Conservation (phyloP, 2,329 filamentous ascomycete species). For the Pseudocercospora crystallina region DNA sequence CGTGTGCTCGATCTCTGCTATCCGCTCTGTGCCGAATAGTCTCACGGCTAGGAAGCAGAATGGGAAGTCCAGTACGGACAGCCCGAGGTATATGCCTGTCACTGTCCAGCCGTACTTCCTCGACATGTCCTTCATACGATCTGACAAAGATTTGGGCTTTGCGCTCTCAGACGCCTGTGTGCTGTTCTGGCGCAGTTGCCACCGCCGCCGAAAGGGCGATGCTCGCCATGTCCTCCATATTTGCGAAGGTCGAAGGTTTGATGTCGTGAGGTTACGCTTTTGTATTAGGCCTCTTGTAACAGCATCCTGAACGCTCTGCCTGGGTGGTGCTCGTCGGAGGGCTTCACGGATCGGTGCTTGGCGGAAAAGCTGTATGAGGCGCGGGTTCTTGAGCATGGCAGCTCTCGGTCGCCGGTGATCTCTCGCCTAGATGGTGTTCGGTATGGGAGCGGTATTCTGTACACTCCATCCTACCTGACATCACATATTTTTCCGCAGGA, state of each 20-base stretch:
- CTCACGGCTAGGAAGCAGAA: conserved; percentile 90
- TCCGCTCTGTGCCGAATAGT: conserved; percentile 77
- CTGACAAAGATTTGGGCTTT: conserved; percentile 47
- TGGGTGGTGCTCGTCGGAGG: conserved; percentile 4
- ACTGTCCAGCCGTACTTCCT: conserved; percentile 94
- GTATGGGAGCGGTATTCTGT: too few species aligned
- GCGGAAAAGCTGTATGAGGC: conserved; percentile 15
- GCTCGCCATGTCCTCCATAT: conserved; percentile 19
- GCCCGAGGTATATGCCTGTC: conserved; percentile 80
- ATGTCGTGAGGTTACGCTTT: conserved; percentile 14
- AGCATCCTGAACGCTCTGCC: conserved; percentile 6
- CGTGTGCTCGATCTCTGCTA: conserved; percentile 72
- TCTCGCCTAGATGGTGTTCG: neutral
- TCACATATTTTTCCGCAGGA: too few species aligned
- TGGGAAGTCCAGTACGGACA: conserved; percentile 88
- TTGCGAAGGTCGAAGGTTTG: conserved; percentile 5
- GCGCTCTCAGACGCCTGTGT: conserved; percentile 23
- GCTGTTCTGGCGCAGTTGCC: conserved; percentile 38
- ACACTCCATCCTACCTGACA: too few species aligned
- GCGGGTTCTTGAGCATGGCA: conserved; percentile 21
- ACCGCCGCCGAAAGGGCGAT: conserved; percentile 19
- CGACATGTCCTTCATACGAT: conserved; percentile 76
- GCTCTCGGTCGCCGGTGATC: conserved; percentile 1
- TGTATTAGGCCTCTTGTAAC: conserved; percentile 5
- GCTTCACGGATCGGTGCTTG: conserved; percentile 16